phyloP scores from a whole-genome alignment of 2,329 filamentous ascomycete species.

The Malbranchea zuffiana region DNA sequence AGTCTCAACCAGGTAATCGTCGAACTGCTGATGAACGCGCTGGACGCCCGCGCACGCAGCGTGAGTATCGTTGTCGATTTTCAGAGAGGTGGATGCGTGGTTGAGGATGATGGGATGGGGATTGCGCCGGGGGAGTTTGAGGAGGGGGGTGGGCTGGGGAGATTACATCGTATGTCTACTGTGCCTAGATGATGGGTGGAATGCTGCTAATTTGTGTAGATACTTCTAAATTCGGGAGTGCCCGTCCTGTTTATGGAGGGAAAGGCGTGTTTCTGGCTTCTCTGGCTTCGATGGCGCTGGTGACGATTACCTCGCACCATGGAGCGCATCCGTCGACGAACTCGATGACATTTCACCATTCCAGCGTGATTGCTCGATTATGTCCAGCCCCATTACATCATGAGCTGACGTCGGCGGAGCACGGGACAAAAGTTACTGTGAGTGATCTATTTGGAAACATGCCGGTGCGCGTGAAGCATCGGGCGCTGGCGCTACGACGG shows the following conservation, averaged over 20 bases:
- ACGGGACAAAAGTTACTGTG: constrained; percentile 67
- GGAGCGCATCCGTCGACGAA: constrained; percentile 40
- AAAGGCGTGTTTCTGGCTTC: constrained; percentile 69
- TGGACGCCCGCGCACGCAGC: constrained; percentile 65
- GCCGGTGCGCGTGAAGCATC: constrained; percentile 79
- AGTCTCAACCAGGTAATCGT: constrained; percentile 60
- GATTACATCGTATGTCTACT: constrained; percentile 53
- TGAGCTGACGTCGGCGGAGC: constrained; percentile 41
- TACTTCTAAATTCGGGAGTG: constrained; percentile 59
- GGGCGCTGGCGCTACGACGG: constrained; percentile 46
- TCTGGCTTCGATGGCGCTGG: constrained; percentile 61
- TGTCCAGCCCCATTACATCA: constrained; percentile 51
- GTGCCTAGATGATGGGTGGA: constrained; percentile 10
- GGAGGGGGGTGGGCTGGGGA: constrained; percentile 59
- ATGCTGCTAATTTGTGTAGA: constrained; percentile 39
- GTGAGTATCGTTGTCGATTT: constrained; percentile 66
- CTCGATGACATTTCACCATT: constrained; percentile 59
- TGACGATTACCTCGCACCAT: constrained; percentile 66
- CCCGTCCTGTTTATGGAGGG: constrained; percentile 47
- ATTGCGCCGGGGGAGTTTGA: constrained; percentile 64
- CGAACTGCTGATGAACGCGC: constrained; percentile 68
- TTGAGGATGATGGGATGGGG: constrained; percentile 77
- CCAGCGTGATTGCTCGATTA: constrained; percentile 53
- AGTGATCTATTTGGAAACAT: constrained; percentile 79
- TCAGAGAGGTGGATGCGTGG: constrained; percentile 58